phyloP scores from a whole-genome alignment of 2,329 filamentous ascomycete genomes.

The Aaosphaeria arxii region DNA sequence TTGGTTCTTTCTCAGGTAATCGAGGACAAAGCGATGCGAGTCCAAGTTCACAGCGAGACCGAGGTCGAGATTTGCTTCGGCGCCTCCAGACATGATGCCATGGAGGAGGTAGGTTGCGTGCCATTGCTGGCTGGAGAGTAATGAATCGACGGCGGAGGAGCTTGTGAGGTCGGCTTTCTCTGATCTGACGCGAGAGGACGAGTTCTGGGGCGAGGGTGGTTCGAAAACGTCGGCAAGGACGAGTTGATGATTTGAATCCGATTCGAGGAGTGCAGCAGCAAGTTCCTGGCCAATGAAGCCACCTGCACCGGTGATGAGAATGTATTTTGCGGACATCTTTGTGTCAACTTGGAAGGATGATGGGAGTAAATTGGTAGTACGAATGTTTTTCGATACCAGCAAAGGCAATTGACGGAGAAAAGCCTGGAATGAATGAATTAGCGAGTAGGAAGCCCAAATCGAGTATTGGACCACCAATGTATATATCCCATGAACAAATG shows the following conservation, averaged over 20 bases:
- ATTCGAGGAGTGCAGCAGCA: constrained; percentile 7
- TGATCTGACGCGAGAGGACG: constrained; percentile 1
- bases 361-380: no score
- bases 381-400: no score
- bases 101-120: constrained; percentile 53
- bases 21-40: constrained; percentile 50
- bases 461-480: no score
- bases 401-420: no score
- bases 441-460: no score
- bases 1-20: constrained; percentile 45
- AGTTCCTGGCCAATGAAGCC: constrained; percentile 17
- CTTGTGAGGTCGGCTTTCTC: constrained; percentile 9
- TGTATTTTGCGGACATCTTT: neutral
- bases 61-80: constrained; percentile 56
- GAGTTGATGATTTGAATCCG: constrained; percentile 5
- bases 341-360: no score
- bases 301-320: constrained; percentile 14
- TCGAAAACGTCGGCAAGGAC: constrained; percentile 11
- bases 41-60: constrained; percentile 58
- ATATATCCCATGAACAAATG: no score
- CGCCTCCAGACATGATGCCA: constrained; percentile 62
- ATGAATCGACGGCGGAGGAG: neutral
- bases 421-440: no score
- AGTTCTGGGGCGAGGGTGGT: constrained; percentile 4
- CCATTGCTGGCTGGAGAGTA: constrained; percentile 6